Evolutionary conservation across 2,329 filamentous ascomycete genomes (phyloP).

Genomic region (Arthrobotrys megalospora): DNA sequence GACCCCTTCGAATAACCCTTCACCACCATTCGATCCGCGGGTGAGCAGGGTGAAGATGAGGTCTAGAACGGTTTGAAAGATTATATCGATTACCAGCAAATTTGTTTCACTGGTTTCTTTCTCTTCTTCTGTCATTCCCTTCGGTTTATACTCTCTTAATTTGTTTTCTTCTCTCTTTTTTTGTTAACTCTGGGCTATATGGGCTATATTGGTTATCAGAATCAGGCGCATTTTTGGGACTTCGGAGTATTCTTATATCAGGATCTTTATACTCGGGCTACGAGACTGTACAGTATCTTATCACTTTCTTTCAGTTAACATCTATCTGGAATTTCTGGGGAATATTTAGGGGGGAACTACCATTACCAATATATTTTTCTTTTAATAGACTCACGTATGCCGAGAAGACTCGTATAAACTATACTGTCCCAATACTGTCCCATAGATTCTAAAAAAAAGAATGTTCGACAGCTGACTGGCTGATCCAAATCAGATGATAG

Average conservation of each 20-base stretch:
- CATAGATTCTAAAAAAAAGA: too few relatives aligned
- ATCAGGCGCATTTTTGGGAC: slow-evolving; percentile 32
- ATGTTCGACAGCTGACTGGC: not conserved
- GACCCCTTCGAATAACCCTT: slow-evolving; percentile 11
- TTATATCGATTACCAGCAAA: not conserved
- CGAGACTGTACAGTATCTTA: slow-evolving; percentile 11
- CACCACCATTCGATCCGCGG: slow-evolving; percentile 25
- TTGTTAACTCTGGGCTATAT: slow-evolving; percentile 16
- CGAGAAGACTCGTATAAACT: too few relatives aligned
- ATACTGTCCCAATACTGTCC: too few relatives aligned
- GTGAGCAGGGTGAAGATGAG: slow-evolving; percentile 36
- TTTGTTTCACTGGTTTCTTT: slow-evolving; percentile 10
- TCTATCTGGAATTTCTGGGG: not conserved
- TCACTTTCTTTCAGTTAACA: slow-evolving; percentile 23
- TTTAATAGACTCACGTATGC: not conserved
- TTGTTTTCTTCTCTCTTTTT: not conserved
- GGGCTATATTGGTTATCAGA: slow-evolving; percentile 30
- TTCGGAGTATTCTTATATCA: slow-evolving; percentile 24
- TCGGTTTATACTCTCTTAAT: not conserved
- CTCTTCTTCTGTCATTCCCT: slow-evolving; percentile 11
- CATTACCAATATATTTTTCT: slow-evolving; percentile 8
- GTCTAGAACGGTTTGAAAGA: slow-evolving; percentile 40
- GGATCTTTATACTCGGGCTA: slow-evolving; percentile 16
- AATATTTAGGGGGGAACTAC: not conserved
- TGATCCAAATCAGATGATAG: slow-evolving; percentile 33